Base-by-base conservation (phyloP, 306 rosid genomes). In the Urtica urens region DNA sequence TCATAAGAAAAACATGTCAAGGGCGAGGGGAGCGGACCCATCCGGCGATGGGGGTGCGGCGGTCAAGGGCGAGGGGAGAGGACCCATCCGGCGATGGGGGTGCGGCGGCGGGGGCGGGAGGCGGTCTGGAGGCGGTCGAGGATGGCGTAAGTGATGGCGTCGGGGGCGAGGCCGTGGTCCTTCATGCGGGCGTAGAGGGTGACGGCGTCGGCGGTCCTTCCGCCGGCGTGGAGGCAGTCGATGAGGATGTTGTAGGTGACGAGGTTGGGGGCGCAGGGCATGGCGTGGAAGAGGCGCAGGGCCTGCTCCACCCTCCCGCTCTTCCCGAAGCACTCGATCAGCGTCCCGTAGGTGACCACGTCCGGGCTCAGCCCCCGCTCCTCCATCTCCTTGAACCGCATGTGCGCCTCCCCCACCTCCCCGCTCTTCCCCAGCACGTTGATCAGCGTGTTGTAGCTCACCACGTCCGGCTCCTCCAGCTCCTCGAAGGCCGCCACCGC, bases 341-440 rank as follows among this genome's bases (percentile, higher is more conserved):
- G 95, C 7, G 93, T 88, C 73, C 93, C 84, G 54, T 88, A 88
- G n/a, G 97, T 81, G 59, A 88, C 73, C 26, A 88, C 95, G 49
- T 88, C 97, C 1, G 97, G 95, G 64, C 61, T 68, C 37, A 81
- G 38, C 40, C 97, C 95, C 61, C 71, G 83, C 60, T 88, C 97
- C 53, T 72, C 78, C 97, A 88, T 88, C 78, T 88, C 97, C 64
- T 66, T 80, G 41, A 88, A 88, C 59, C 78, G 74, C 90, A 88
- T 84, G 74, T 88, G 97, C 46, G 87, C 95, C 78, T 88, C 97
- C 57, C 81, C 97, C 62, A 88, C 72, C 65, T 78, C 80, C 31
- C 97, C 97, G 52, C 84, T 81, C 75, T 88, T 88, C 49, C 97
- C 97, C 6, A 84, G 90, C 73, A 86, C 83, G 70, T 88, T 88